Base-by-base conservation (phyloP, 352 stramenopile genomes). In the Pythium aphanidermatum region DNA sequence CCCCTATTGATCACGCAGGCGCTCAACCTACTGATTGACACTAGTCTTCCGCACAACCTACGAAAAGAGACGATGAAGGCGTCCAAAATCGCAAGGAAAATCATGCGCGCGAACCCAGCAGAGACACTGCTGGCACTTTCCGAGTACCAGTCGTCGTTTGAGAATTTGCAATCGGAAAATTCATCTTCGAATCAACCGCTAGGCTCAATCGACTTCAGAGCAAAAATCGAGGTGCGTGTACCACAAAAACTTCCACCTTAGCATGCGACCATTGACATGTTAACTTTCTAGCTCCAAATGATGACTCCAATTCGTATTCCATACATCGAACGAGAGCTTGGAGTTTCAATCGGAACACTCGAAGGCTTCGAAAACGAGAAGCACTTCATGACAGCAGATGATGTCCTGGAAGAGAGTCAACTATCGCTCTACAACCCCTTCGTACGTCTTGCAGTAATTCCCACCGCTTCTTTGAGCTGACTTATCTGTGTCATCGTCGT, bases 301-400 rank as follows among this genome's bases (percentile, higher is more conserved):
- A 89, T 92, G 69, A 92, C 81, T 11, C 81, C 78, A 3, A 87
- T 90, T 50, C 75, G 81, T 25, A 92, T 92, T 24, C 81, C 81
- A n/a, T 92, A 88, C 42, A 86, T 92, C 17, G 81, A 89, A 50
- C 69, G 81, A 59, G 68, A 72, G n/a, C 50, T 92, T 1, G 71
- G 66, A 1, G 63, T 88, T n/a, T 73, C 62, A 6, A 92, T 92
- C 44, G 59, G 70, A 12, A 90, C 78, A 4, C 45, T 89, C 27
- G 77, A 92, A 64, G 77, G 81, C 6, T 89, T 92, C 46, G 72
- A 86, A 34, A 92, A 90, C 44, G 74, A 86, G 28, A 83, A 81
- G 36, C 77, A 69, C 25, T 90, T 92, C 36, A 90, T 89, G 75
- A 92, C 81, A 16, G 77, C 81, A 0, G 81, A 92, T 35, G 75